phyloP scores from a whole-genome alignment of 2,329 filamentous ascomycete genomes.

The Exserohilum rostratum region DNA sequence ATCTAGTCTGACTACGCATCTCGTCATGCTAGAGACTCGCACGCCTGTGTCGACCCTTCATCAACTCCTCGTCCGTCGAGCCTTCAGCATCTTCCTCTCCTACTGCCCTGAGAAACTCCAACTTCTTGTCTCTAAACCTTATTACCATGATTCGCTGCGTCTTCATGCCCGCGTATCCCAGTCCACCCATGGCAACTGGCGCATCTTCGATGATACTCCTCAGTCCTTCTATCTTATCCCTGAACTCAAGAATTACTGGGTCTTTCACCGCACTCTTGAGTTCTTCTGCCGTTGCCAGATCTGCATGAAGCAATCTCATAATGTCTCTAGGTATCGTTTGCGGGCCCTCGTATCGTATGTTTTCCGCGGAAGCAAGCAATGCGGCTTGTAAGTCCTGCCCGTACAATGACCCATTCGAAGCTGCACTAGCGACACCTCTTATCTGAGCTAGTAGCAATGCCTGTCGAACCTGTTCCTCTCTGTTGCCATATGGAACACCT shows the following conservation, averaged over 20 bases:
- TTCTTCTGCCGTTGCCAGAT: slow-evolving; percentile 9
- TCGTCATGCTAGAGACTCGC: no score
- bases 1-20: background rate
- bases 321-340: slow-evolving; percentile 1
- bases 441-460: background rate
- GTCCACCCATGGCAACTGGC: background rate
- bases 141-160: background rate
- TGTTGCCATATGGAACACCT: no score
- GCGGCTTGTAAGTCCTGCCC: background rate
- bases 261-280: background rate
- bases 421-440: background rate
- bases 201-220: background rate
- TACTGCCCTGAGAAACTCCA: background rate
- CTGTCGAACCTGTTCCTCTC: background rate
- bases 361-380: background rate
- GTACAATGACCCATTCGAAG: background rate
- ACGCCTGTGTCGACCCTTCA: background rate
- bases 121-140: background rate
- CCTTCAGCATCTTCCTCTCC: background rate
- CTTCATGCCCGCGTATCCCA: background rate
- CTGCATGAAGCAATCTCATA: slow-evolving; percentile 9
- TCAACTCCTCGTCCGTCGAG: background rate
- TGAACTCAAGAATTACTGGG: slow-evolving; percentile 8
- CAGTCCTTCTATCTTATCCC: background rate
- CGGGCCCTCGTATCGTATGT: slow-evolving; percentile 14